These are phyloP conservation scores for Coemansia asiatica DNA, from an alignment of 192 early-diverging fungal species.

Conservation along the genomic window DNA sequence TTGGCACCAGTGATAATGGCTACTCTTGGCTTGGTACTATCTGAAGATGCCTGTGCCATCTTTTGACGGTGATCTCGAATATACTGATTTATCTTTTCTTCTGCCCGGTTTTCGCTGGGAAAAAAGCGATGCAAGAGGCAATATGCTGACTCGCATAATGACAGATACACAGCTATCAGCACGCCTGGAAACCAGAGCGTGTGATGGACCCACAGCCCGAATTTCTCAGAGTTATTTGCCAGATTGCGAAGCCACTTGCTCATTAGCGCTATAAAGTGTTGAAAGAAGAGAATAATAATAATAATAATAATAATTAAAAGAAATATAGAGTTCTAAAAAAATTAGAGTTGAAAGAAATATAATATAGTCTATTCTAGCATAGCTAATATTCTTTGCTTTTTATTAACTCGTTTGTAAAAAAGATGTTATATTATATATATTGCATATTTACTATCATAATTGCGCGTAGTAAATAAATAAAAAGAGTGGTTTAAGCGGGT, in stretches of 20 bases:
- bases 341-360: not conserved
- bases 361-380: not conserved
- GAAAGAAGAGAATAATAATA: not conserved
- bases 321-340: not conserved
- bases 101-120: slow-evolving; percentile 18
- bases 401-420: no score
- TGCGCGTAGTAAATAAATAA: not conserved
- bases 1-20: slow-evolving; percentile 61
- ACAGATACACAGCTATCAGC: slow-evolving; percentile 15
- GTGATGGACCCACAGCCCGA: slow-evolving; percentile 18
- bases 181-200: slow-evolving; percentile 30
- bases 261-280: not conserved
- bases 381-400: no score
- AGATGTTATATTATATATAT: no score
- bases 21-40: slow-evolving; percentile 6
- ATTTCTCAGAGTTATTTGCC: slow-evolving; percentile 15
- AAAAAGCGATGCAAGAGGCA: slow-evolving; percentile 32
- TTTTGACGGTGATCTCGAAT: slow-evolving; percentile 27
- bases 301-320: not conserved
- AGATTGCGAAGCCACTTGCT: slow-evolving; percentile 34
- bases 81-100: slow-evolving; percentile 31
- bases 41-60: not conserved
- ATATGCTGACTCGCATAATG: slow-evolving; percentile 34
- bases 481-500: not conserved
- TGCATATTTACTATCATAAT: not conserved